Base-by-base conservation (phyloP, 441 rosid genomes). In the Cnidoscolus chayamansa region DNA sequence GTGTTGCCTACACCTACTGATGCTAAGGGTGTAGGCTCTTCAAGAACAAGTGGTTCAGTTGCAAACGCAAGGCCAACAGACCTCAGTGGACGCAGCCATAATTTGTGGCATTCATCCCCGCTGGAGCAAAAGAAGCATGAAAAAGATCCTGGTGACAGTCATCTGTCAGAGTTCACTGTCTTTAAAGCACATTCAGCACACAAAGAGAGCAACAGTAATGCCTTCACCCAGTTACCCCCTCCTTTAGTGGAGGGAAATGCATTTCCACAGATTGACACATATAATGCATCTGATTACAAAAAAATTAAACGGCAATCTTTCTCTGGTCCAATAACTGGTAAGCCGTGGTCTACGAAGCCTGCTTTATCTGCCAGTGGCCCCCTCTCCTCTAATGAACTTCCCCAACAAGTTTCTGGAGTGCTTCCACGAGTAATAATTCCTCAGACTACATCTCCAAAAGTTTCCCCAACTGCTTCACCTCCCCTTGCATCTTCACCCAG, bases 1-100 rank as follows among this genome's bases (percentile, higher is more conserved):
- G 94, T 88, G 67, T 86, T 96, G 72, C 99, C 99, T 45, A 93
- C 87, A 16, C 98, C 98, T 37, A 75, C 17, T 66, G 93, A 90
- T 75, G 81, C 84, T 35, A 88, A 83, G 77, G 76, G 61, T 66
- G 67, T 80, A 61, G 13, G 66, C 67, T 72, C 90, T 67, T 82
- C 90, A 31, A 88, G 84, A 77, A 68, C 83, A 32, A 77, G 68
- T 50, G 69, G 61, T 65, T 82, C 89, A 55, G 81, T 70, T 77
- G 75, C 86, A 57, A 83, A 72, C 20, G 62, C 85, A 54, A 86
- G 83, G 75, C 83, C 89, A 32, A 63, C 83, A 16, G 86, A 84
- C 20, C 66, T 74, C 32, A 67, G 78, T n/a, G 90, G 85, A 70
- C 85, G 57, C 55, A 72, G 83, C 54, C 86, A 87, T 75, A 89